Evolutionary conservation across 768 basidiomycete genomes (phyloP).

Genomic region (Mycena crocata): DNA sequence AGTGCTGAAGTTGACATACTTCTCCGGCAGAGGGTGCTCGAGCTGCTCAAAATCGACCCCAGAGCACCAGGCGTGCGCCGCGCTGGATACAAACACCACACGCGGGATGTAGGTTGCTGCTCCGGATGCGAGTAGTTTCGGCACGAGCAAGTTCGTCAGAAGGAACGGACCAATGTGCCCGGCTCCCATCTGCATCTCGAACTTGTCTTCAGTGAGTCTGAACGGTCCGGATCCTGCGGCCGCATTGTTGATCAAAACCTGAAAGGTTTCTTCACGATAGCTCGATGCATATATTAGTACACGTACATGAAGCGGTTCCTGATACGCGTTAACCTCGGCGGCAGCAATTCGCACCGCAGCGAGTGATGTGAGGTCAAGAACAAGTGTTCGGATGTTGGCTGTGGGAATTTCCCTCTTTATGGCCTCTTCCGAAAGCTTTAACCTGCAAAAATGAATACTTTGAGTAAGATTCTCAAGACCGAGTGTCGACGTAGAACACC

Average conservation of each 20-base stretch:
- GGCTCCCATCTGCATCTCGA: constrained; percentile 6
- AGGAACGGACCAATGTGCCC: constrained; percentile 14
- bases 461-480: too few relatives aligned
- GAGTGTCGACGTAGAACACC: too few relatives aligned
- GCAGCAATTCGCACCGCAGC: constrained; percentile 12
- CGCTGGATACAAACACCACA: constrained; percentile 8
- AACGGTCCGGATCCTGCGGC: constrained; percentile 4
- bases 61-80: not conserved
- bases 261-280: not conserved
- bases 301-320: constrained; percentile 14
- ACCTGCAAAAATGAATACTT: not conserved
- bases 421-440: constrained; percentile 14
- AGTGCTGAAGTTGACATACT: not conserved
- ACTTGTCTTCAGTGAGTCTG: constrained; percentile 13
- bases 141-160: not conserved
- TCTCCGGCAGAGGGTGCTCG: not conserved
- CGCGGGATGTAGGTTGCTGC: not conserved
- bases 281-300: not conserved
- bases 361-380: constrained; percentile 12
- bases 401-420: constrained; percentile 12
- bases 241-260: constrained; percentile 21
- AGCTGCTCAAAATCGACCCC: constrained; percentile 9
- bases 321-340: not conserved
- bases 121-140: not conserved
- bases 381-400: not conserved